phyloP scores from a whole-genome alignment of 2,329 filamentous ascomycete species.

The Hymenoscyphus linearis region DNA sequence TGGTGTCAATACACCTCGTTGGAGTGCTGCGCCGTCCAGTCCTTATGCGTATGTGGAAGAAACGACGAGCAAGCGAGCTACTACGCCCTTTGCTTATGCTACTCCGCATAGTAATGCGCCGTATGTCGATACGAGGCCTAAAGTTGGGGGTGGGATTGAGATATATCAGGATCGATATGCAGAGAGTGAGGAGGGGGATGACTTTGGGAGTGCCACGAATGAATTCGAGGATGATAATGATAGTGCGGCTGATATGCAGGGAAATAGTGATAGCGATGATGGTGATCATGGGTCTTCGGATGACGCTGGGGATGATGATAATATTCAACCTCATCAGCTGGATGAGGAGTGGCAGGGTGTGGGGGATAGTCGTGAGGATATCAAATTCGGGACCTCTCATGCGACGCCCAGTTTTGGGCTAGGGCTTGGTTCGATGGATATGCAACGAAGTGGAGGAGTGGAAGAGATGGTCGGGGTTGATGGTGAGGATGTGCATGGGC shows the following conservation, averaged over 20 bases:
- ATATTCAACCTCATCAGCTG: background rate
- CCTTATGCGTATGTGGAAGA: slow-evolving; percentile 26
- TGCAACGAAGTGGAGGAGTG: background rate
- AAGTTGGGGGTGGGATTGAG: slow-evolving; percentile 11
- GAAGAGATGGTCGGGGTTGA: no score
- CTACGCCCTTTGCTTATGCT: slow-evolving; percentile 64
- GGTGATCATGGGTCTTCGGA: slow-evolving; percentile 12
- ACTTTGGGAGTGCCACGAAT: slow-evolving; percentile 21
- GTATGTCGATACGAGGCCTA: slow-evolving; percentile 21
- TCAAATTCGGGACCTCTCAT: background rate
- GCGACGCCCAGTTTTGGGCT: background rate
- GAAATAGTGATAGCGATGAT: slow-evolving; percentile 22
- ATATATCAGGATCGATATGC: slow-evolving; percentile 17
- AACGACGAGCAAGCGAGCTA: slow-evolving; percentile 34
- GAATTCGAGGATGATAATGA: slow-evolving; percentile 26
- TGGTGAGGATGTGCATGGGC: slow-evolving; percentile 27
- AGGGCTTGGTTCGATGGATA: background rate
- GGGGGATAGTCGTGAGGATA: slow-evolving; percentile 4
- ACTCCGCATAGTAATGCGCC: slow-evolving; percentile 66
- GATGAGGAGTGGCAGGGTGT: slow-evolving; percentile 31
- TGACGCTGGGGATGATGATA: no score
- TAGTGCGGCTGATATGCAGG: slow-evolving; percentile 22
- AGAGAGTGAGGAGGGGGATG: slow-evolving; percentile 16
- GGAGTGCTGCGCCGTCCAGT: slow-evolving; percentile 37
- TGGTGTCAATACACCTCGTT: slow-evolving; percentile 49